Percentiles rank a stretch among this genome's conserved stretches.
phyloP scores from a whole-genome alignment of 1,284 basidiomycete genomes.

The Tilletia caries region DNA sequence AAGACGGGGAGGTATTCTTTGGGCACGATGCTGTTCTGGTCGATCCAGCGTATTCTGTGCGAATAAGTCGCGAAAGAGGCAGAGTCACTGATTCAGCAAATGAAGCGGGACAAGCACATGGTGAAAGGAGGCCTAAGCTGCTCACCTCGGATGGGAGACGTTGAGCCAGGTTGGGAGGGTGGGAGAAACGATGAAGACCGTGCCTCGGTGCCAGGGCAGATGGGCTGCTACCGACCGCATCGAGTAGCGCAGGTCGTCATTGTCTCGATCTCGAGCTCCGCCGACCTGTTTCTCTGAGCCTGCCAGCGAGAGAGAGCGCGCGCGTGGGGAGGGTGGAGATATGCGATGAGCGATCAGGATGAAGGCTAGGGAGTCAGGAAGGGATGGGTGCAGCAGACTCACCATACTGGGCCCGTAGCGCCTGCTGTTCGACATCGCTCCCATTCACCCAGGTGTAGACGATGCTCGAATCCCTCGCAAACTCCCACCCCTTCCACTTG shows the following conservation, averaged over 20 bases:
- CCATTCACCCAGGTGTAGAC: slow-evolving; percentile 16
- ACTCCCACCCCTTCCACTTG: slow-evolving; percentile 8
- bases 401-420: slow-evolving; percentile 6
- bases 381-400: background rate
- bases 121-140: background rate
- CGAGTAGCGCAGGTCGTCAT: slow-evolving; percentile 16
- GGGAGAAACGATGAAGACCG: slow-evolving; percentile 15
- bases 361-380: background rate
- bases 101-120: background rate
- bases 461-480: slow-evolving; percentile 8
- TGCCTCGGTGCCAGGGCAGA: slow-evolving; percentile 18
- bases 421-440: background rate
- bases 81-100: background rate
- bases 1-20: slow-evolving; percentile 7
- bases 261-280: slow-evolving; percentile 19
- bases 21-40: slow-evolving; percentile 15
- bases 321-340: background rate
- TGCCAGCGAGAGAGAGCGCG: background rate
- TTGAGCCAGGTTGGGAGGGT: slow-evolving; percentile 15
- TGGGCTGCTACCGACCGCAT: slow-evolving; percentile 10
- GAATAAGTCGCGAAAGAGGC: background rate
- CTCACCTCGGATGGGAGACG: slow-evolving; percentile 12
- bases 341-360: background rate
- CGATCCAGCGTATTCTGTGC: slow-evolving; percentile 14
- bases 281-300: slow-evolving; percentile 12